These are phyloP conservation scores for Exophiala oligosperma DNA, from an alignment of 2,329 filamentous ascomycete genomes.

Conservation along the genomic window DNA sequence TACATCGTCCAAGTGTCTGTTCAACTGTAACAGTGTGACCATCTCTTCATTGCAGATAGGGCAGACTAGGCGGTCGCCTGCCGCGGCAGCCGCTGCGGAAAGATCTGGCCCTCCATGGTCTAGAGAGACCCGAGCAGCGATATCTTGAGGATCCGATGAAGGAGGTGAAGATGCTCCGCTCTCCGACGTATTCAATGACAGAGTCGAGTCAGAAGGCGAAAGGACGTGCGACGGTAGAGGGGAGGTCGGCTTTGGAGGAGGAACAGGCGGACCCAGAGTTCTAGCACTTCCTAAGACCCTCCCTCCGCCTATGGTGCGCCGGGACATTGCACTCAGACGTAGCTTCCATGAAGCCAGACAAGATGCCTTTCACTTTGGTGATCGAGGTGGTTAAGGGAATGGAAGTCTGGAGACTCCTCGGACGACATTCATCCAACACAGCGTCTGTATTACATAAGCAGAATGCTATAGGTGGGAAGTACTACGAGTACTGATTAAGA, in stretches of 20 bases:
- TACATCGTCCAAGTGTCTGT: constrained; percentile 82
- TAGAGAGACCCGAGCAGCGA: constrained; percentile 77
- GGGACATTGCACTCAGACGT: constrained; percentile 62
- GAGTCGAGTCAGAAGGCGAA: constrained; percentile 68
- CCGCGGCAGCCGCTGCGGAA: constrained; percentile 51
- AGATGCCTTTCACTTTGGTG: neutral
- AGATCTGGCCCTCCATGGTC: constrained; percentile 56
- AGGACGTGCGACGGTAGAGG: constrained; percentile 48
- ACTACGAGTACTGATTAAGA: no score
- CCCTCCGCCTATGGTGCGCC: constrained; percentile 86
- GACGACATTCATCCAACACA: neutral
- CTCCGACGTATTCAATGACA: constrained; percentile 60
- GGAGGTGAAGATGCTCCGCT: constrained; percentile 68
- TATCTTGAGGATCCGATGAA: constrained; percentile 72
- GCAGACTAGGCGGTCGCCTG: constrained; percentile 73
- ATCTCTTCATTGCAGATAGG: constrained; percentile 99
- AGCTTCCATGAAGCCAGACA: constrained; percentile 32
- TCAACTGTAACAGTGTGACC: constrained; percentile 93
- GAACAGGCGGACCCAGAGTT: constrained; percentile 67
- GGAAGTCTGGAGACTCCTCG: constrained; percentile 1
- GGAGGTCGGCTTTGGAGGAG: constrained; percentile 42
- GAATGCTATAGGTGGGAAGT: neutral
- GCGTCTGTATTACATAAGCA: neutral
- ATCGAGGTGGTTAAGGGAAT: neutral
- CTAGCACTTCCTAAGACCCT: constrained; percentile 86